Base-by-base conservation (phyloP, 148 eudicot species). In the Nepenthes mirabilis region DNA sequence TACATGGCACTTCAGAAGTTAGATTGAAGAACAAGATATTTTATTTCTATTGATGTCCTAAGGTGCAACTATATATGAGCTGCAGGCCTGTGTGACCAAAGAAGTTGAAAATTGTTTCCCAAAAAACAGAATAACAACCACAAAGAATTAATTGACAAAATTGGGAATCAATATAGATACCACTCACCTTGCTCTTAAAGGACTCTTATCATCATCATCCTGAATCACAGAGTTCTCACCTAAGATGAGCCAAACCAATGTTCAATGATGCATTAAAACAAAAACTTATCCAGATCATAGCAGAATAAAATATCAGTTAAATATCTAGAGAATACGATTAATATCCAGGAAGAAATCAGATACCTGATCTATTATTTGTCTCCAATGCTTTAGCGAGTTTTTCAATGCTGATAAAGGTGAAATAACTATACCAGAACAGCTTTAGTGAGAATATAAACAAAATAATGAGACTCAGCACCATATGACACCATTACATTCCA, bases 401-500 rank as follows among this genome's bases (percentile, higher is more conserved):
- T 55, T 81, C 87, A 62, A 82, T 68, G 48, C 74, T 74, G 69
- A 79, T 83, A 70, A 70, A 86, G 34, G 95, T 83, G 58, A 81
- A 83, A 65, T 76, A 86, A 58, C 94, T 86, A 84, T 34, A 73
- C n/a, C 52, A 23, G 14, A 52, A 56, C 2, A 14, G 12, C 10
- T n/a, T 49, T 49, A 49, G 11, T 10, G 10, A n/a, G 11, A 5
- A n/a, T 12, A 5, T 49, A 11, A 2, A 2, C 14, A 49, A n/a
- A 49, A 49, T 12, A 49, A 2, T 49, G 11, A 45, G 48, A 11
- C 13, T 8, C 45, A 40, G 8, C 4, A 40, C 6, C 45, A 40
- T 40, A 40, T 40, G 4, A 8, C 4, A 40, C 45, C 45, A 40
- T 40, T 40, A 4, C 45, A 40, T 40, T 40, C 45, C 4, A 8